Conservation (phyloP, 352 stramenopile genomes). For the Phytophthora ohioensis region DNA sequence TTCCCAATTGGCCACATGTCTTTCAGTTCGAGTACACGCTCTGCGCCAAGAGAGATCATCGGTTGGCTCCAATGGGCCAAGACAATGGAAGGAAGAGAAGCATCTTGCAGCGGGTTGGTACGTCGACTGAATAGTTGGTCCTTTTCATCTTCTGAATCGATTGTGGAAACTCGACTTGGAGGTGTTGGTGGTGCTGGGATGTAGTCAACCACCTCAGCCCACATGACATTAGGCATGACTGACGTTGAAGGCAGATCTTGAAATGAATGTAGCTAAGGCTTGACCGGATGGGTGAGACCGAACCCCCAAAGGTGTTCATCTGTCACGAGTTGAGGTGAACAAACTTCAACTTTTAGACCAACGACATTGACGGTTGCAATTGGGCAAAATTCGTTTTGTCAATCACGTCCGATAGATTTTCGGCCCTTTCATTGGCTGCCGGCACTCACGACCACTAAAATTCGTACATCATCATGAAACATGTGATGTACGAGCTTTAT, state of each 20-base stretch:
- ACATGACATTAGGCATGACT: slow-evolving; percentile 12
- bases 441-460: neutral
- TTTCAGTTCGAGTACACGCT: slow-evolving; percentile 34
- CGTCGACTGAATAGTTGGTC: slow-evolving; percentile 23
- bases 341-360: neutral
- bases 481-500: slow-evolving; percentile 7
- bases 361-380: neutral
- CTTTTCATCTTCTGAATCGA: slow-evolving; percentile 4
- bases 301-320: slow-evolving; percentile 2
- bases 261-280: neutral
- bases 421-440: neutral
- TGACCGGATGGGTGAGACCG: neutral
- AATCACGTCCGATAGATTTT: neutral
- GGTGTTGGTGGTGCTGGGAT: slow-evolving; percentile 15
- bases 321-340: slow-evolving; percentile 4
- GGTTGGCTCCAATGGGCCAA: slow-evolving; percentile 57
- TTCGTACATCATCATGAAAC: slow-evolving; percentile 12
- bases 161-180: slow-evolving; percentile 11
- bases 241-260: neutral
- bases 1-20: slow-evolving; percentile 39
- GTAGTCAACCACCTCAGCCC: slow-evolving; percentile 23
- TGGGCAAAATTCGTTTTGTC: no score
- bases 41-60: slow-evolving; percentile 45
- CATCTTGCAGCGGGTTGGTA: slow-evolving; percentile 44
- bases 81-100: slow-evolving; percentile 48